Percentiles rank a stretch among this genome's conserved stretches.
These are phyloP conservation scores for Rhizopogon salebrosus DNA, from an alignment of 768 basidiomycete genomes.

Conservation along the genomic window DNA sequence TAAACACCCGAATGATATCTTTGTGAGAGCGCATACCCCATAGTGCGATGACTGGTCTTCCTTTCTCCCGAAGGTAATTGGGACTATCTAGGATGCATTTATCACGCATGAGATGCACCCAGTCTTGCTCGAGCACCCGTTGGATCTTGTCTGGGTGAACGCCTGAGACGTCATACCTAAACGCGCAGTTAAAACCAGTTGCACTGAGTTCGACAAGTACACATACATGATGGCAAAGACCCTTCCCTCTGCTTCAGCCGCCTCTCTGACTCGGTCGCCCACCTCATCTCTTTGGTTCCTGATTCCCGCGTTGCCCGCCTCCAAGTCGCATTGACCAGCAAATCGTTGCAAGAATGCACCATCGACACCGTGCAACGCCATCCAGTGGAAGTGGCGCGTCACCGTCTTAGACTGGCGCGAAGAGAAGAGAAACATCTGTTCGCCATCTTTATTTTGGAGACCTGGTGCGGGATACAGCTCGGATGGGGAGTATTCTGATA, in stretches of 20 bases:
- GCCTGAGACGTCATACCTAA: constrained; percentile 80
- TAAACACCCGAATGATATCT: neutral
- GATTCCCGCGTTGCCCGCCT: constrained; percentile 51
- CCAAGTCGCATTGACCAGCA: constrained; percentile 56
- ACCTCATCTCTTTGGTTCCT: constrained; percentile 67
- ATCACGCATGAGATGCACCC: constrained; percentile 62
- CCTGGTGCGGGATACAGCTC: constrained; percentile 72
- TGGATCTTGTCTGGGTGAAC: constrained; percentile 70
- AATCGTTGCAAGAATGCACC: constrained; percentile 83
- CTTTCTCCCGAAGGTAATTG: constrained; percentile 66
- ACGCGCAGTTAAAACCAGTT: neutral
- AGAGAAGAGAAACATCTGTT: constrained; percentile 70
- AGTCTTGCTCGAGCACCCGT: constrained; percentile 63
- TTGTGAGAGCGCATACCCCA: constrained; percentile 47
- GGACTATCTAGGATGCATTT: constrained; percentile 64
- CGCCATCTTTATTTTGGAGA: constrained; percentile 48
- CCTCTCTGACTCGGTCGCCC: constrained; percentile 63
- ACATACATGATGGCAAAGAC: constrained; percentile 83
- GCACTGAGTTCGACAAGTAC: neutral
- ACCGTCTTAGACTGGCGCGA: constrained; percentile 75
- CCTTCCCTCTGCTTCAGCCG: constrained; percentile 74
- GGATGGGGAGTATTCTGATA: constrained; percentile 60
- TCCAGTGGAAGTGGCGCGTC: constrained; percentile 55
- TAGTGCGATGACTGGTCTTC: constrained; percentile 64
- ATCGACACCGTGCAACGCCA: constrained; percentile 77